Conservation (phyloP, 106 monocot species). For the Posidonia australis region DNA sequence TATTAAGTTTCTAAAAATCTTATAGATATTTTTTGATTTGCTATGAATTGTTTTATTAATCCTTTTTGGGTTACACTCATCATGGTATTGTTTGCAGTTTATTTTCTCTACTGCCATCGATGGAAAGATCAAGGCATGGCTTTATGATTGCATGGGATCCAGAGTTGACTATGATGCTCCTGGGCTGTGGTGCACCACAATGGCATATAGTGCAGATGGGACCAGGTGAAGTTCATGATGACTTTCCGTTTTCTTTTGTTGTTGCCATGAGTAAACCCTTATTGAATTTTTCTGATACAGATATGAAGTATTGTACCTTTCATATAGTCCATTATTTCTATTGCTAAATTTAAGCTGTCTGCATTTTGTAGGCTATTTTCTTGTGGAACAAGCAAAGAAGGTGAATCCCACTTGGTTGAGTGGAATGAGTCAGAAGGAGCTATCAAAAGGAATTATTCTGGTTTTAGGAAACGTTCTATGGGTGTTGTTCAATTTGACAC, state of each 20-base stretch:
- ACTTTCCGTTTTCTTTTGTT: not conserved
- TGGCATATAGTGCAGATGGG: slow-evolving; percentile 94
- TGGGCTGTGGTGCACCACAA: slow-evolving; percentile 85
- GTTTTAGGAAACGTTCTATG: slow-evolving; percentile 51
- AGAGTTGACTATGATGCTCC: slow-evolving; percentile 97
- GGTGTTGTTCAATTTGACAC: slow-evolving; percentile 84
- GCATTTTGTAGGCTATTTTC: slow-evolving; percentile 52
- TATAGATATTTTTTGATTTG: not conserved
- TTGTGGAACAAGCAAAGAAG: slow-evolving; percentile 79
- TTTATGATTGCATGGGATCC: slow-evolving; percentile 78
- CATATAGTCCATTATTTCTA: not conserved
- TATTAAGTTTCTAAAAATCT: not conserved
- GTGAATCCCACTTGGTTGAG: slow-evolving; percentile 75
- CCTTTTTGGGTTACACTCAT: slow-evolving; percentile 1
- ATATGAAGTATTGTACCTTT: too few relatives aligned
- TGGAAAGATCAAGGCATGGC: slow-evolving; percentile 97
- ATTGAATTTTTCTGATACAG: not conserved
- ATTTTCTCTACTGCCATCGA: slow-evolving; percentile 86
- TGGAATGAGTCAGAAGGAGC: slow-evolving; percentile 83
- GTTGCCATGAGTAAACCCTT: not conserved
- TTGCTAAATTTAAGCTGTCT: not conserved
- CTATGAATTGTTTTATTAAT: not conserved
- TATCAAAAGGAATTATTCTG: slow-evolving; percentile 65
- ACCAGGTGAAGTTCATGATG: slow-evolving; percentile 54
- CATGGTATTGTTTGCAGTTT: slow-evolving; percentile 44